These are phyloP conservation scores for Candida michaelii DNA, from an alignment of 805 yeast species.

Conservation along the genomic window DNA sequence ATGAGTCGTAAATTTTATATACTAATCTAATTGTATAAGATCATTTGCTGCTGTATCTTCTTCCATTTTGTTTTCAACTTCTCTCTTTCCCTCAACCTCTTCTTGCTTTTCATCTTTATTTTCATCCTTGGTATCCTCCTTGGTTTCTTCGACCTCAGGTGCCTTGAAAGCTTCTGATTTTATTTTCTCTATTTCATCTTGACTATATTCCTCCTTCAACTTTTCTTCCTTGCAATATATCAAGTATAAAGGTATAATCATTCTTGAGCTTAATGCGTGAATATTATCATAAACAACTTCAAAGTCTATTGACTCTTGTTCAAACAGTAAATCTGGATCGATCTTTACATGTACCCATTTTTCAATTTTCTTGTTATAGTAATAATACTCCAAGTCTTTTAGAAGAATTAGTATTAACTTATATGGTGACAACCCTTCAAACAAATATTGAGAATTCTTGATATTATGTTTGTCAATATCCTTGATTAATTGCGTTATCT, in stretches of 20 bases:
- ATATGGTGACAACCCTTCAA: slow-evolving; percentile 17
- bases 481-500: slow-evolving; percentile 21
- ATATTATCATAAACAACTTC: slow-evolving; percentile 4
- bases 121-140: no score
- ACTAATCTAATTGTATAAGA: neutral
- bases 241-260: slow-evolving; percentile 4
- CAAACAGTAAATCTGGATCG: slow-evolving; percentile 4
- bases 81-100: neutral
- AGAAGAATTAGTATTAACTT: slow-evolving; percentile 30
- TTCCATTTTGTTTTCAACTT: neutral
- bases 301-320: slow-evolving; percentile 10
- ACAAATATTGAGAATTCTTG: slow-evolving; percentile 7
- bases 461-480: slow-evolving; percentile 19
- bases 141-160: no score
- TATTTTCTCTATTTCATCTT: neutral
- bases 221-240: slow-evolving; percentile 12
- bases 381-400: slow-evolving; percentile 31
- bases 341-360: slow-evolving; percentile 12
- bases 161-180: neutral
- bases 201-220: slow-evolving; percentile 3
- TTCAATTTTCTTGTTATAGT: slow-evolving; percentile 16
- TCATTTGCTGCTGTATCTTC: neutral
- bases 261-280: neutral
- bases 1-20: neutral
- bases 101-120: neutral